Base-by-base conservation (phyloP, 495 filamentous ascomycete species). In the Oidiodendron maius region DNA sequence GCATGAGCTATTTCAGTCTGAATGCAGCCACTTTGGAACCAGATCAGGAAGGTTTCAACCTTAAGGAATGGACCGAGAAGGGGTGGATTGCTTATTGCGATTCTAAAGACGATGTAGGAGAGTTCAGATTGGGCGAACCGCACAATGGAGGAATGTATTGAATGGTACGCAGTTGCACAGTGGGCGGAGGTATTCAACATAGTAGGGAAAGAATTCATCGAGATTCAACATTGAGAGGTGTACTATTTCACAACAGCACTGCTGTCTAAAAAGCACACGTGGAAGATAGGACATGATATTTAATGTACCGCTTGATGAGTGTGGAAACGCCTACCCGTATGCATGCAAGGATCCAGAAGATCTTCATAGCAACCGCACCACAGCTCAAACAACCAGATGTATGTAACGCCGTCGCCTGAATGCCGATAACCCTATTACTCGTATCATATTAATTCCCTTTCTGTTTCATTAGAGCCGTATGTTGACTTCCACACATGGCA, bases 401-500 rank as follows among this genome's bases (percentile, higher is more conserved):
- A 37, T 15, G 18, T 5, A 37, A 37, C 46, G 46, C 43, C 43
- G 17, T 37, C 35, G 35, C 35, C n/a, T 37, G 35, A 37, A 37
- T 37, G 35, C 35, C 26, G 30, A 21, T 20, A 37, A 37, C 40
- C 32, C 24, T 25, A 47, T 32, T 5, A 26, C 17, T 22, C 39
- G 12, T 51, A 15, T 43, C 18, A n/a, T 37, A 15, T 37, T 37
- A n/a, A n/a, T 15, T 5, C 35, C n/a, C 18, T 13, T 37, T 4
- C n/a, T 17, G 5, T 17, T 23, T 18, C 21, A 44, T 52, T 26
- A 60, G n/a, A 60, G 51, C 25, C 85, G 71, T 17, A 95, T 78
- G 55, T 84, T 82, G 15, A 95, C 76, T 68, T 93, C 87, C 54
- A 95, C 71, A 63, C 88, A 93, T 38, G 87, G 85, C 36, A 95